Conservation (phyloP, 2,329 filamentous ascomycete genomes). For the Penicillium sp. region DNA sequence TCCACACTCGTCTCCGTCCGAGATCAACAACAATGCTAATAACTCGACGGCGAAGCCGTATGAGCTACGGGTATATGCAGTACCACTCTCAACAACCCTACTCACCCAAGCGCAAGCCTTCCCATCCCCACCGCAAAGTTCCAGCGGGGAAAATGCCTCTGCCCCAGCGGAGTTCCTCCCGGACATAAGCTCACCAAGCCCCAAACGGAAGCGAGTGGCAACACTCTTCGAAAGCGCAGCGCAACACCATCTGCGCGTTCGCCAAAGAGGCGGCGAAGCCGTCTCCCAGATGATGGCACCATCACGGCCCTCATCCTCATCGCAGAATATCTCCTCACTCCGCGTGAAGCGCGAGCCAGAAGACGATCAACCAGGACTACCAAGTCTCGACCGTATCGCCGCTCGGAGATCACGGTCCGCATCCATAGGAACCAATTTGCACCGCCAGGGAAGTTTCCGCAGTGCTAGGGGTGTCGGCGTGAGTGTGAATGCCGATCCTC, state of each 20-base stretch:
- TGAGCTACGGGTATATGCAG: conserved; percentile 43
- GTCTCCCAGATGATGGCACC: conserved; percentile 47
- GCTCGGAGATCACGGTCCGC: conserved; percentile 38
- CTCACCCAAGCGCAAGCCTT: conserved; percentile 39
- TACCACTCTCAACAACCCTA: conserved; percentile 39
- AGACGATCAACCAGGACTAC: conserved; percentile 29
- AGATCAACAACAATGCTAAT: conserved; percentile 16
- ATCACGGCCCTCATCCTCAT: conserved; percentile 31
- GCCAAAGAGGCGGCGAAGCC: conserved; percentile 44
- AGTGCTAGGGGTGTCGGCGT: conserved; percentile 14
- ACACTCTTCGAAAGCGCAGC: conserved; percentile 47
- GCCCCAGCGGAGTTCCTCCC: conserved; percentile 42
- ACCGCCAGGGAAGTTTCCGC: conserved; percentile 24
- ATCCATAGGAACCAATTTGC: conserved; percentile 35
- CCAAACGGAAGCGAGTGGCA: conserved; percentile 49
- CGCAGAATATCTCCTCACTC: conserved; percentile 35
- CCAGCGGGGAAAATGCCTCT: conserved; percentile 17
- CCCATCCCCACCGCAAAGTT: conserved; percentile 37
- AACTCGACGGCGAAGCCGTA: conserved; percentile 20
- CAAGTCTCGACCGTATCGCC: conserved; percentile 33
- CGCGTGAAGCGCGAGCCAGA: conserved; percentile 44
- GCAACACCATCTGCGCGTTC: conserved; percentile 46
- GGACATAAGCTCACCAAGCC: conserved; percentile 43
- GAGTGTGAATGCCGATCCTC: conserved; percentile 19
- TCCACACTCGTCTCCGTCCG: conserved; percentile 38